Evolutionary conservation across 257 asterid species (phyloP), one percentile per base, ranked within the genome.

Genomic region (Solanum clarkiae): DNA sequence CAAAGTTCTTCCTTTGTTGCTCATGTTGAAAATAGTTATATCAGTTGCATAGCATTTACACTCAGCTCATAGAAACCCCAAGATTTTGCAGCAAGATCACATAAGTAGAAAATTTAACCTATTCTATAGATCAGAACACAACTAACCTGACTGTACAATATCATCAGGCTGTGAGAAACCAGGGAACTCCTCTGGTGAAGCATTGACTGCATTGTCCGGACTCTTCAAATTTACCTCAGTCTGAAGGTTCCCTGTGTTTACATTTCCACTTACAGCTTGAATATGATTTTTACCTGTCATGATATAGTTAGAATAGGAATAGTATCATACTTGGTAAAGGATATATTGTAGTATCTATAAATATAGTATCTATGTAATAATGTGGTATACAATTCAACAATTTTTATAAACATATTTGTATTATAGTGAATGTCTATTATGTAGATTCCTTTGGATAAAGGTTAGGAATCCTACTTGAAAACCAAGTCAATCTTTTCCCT

Each of bases 111-210:
- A 54, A 29, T 8, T 45, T 53, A 26, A n/a, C 47, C 75, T 29
- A 83, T 49, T 82, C 77, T 56, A 71, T 70, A 68, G 74, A 51
- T 4, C 70, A 40, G 59, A 81, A 84, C 56, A 80, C 49, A 83
- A 84, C 69, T 80, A 86, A 95, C 98, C 99, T 87, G 98, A 92
- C 86, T 86, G 94, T 80, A 88, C 93, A 89, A 59, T 86, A 83
- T 90, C 93, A 42, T 91, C 91, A 54, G 94, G 89, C 90, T 90
- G 88, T 55, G 97, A 92, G 89, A 91, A 92, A 86, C 95, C 95
- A 45, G 97, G 95, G 85, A 92, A 88, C 84, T 93, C 97, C 86
- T 82, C 90, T 83, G 91, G 87, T 86, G 86, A 84, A 85, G 86
- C 82, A 84, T 82, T 90, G 47, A 75, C 91, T 40, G 79, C 83